Conservation (phyloP, 129 eudicot genomes). For the Oenanthe sinensis region DNA sequence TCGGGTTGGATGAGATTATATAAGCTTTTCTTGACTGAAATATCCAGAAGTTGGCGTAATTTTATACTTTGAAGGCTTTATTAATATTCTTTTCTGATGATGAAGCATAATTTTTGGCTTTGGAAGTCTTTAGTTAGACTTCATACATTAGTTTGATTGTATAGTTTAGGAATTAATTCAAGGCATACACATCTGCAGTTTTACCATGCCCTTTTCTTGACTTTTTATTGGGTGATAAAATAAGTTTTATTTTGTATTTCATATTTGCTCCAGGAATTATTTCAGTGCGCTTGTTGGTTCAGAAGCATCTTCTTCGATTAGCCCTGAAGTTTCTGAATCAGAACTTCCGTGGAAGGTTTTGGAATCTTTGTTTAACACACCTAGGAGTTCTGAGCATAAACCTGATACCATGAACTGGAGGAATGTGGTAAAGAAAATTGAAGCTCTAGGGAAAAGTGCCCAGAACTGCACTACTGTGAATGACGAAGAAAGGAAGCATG, state of each 20-base stretch:
- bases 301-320: conserved; percentile 20
- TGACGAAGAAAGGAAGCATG: conserved; percentile 23
- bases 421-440: conserved; percentile 70
- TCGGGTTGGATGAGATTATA: not conserved
- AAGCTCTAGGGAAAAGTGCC: conserved; percentile 48
- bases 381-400: conserved; percentile 64
- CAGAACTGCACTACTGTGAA: conserved; percentile 23
- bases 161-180: not conserved
- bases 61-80: not conserved
- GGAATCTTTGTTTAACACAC: conserved; percentile 67
- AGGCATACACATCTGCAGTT: not conserved
- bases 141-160: not conserved
- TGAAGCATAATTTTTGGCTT: not conserved
- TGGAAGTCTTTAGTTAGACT: not conserved
- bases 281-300: conserved; percentile 39
- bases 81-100: not conserved
- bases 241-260: too few species aligned
- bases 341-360: conserved; percentile 69
- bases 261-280: conserved; percentile 40
- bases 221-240: too few species aligned
- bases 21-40: not conserved
- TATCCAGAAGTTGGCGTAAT: not conserved
- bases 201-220: not conserved
- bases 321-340: conserved; percentile 24
- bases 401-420: conserved; percentile 88